phyloP scores from a whole-genome alignment of 148 eudicot species.

The Camellia japonica region DNA sequence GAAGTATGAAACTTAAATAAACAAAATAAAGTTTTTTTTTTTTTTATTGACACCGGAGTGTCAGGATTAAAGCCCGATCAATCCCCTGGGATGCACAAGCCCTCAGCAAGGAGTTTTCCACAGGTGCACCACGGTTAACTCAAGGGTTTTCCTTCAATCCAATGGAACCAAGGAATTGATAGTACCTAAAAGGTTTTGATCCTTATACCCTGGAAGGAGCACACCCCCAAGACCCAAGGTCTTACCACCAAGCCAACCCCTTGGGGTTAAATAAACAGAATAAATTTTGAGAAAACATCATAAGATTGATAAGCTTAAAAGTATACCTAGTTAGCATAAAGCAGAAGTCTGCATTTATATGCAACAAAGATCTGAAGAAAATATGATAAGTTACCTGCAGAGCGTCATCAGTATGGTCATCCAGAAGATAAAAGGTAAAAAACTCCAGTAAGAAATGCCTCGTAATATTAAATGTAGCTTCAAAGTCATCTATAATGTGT shows the following conservation, averaged over 20 bases:
- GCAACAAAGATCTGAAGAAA: background rate
- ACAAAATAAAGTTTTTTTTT: too few relatives aligned
- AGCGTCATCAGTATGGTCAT: conserved; percentile 79
- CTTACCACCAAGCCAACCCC: too few relatives aligned
- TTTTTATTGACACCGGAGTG: too few relatives aligned
- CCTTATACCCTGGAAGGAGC: too few relatives aligned
- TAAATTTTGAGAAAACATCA: background rate
- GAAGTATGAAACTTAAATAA: background rate
- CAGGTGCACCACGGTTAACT: too few relatives aligned
- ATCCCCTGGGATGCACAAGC: too few relatives aligned
- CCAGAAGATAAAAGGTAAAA: conserved; percentile 80
- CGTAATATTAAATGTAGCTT: conserved; percentile 70
- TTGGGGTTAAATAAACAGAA: background rate
- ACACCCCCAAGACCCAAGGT: too few relatives aligned
- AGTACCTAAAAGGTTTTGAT: too few relatives aligned
- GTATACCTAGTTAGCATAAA: background rate
- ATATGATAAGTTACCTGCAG: conserved; percentile 53
- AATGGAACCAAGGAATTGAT: too few relatives aligned
- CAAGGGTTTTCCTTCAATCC: too few relatives aligned
- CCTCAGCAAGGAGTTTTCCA: too few relatives aligned
- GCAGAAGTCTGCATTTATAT: background rate
- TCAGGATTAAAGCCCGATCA: too few relatives aligned
- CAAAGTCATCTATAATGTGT: conserved; percentile 78
- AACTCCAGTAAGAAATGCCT: conserved; percentile 86
- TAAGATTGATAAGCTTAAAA: background rate